A percentile compares a stretch with the other conserved stretches of the same genome.
Evolutionary conservation across 2,329 filamentous ascomycete genomes (phyloP).

Genomic region (Sporothrix brasiliensis): DNA sequence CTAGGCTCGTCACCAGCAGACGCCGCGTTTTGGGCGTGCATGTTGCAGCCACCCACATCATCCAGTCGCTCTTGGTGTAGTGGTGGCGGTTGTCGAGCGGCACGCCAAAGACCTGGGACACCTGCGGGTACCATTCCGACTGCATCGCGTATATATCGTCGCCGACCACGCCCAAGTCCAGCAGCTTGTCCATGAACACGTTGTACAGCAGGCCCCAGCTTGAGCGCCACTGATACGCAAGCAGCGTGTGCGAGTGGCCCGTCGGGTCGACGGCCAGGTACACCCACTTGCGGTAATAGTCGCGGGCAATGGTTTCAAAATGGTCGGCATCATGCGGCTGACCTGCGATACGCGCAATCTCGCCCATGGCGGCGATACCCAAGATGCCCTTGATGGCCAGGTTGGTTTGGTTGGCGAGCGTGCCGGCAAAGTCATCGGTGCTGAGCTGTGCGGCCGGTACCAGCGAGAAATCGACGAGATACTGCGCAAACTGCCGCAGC

Average conservation of each 20-base stretch:
- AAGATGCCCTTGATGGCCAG: slow-evolving; percentile 76
- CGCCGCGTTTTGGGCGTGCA: slow-evolving; percentile 58
- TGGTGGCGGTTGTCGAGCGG: slow-evolving; percentile 70
- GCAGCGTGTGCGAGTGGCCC: slow-evolving; percentile 65
- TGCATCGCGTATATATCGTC: slow-evolving; percentile 42
- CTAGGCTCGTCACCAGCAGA: slow-evolving; percentile 65
- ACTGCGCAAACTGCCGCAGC: slow-evolving; percentile 71
- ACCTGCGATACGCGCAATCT: slow-evolving; percentile 58
- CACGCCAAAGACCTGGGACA: slow-evolving; percentile 70
- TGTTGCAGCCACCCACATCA: slow-evolving; percentile 71
- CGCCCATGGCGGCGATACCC: slow-evolving; percentile 73
- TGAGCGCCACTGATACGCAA: slow-evolving; percentile 72
- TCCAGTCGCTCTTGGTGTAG: slow-evolving; percentile 76
- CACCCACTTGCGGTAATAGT: slow-evolving; percentile 28
- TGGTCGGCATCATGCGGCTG: slow-evolving; percentile 47
- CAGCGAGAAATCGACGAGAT: slow-evolving; percentile 69
- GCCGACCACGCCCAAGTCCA: slow-evolving; percentile 68
- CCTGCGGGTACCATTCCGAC: slow-evolving; percentile 46
- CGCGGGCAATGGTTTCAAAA: slow-evolving; percentile 1
- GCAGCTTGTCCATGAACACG: slow-evolving; percentile 60
- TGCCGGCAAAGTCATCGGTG: slow-evolving; percentile 76
- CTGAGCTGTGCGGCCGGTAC: slow-evolving; percentile 70
- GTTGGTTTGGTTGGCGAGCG: slow-evolving; percentile 73
- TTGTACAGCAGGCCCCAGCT: slow-evolving; percentile 73
- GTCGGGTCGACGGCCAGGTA: slow-evolving; percentile 62